Evolutionary conservation across 208 protist genomes (phyloP), one percentile per base, ranked within the genome.

Genomic region (Sergeia podlipaevii): DNA sequence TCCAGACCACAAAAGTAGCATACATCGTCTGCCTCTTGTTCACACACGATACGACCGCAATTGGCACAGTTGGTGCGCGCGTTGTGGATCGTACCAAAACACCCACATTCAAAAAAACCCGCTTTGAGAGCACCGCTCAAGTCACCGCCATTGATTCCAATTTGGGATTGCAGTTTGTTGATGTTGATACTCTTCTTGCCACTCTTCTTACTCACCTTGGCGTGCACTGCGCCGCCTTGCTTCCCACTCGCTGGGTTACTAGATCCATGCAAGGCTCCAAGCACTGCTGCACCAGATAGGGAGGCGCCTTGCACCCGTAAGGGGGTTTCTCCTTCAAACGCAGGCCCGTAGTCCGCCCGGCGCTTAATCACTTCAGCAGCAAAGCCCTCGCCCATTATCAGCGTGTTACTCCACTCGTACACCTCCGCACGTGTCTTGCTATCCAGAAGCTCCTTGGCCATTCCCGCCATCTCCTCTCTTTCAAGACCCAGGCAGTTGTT

Each of bases 41-140:
- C 81, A 57, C 89, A 96, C 50, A 96, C 86, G 65, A 96, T 91
- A 18, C 89, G 79, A 0, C 89, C 89, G 59, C 89, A 96, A 67
- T 96, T 93, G 26, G 63, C 74, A 69, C 89, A 96, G 68, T 89
- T 93, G 36, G 67, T 58, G 17, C 77, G 79, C 10, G 92, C 39
- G 20, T 79, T 70, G 52, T 96, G 89, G 17, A 79, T 53, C 4
- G 81, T 91, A 15, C 78, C 85, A 60, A 96, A 93, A 67, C 89
- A 96, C 32, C 89, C 89, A 54, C 89, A 96, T 67, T 95, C 81
- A 46, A 74, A 89, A 4, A 65, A 65, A 1, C 77, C 84, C 4
- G 75, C 77, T 63, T 88, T 82, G 58, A 90, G 56, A 37, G 68
- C 55, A 6, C 74, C 70, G 5, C 45, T 29, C 0, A 47, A 48